A percentile compares a stretch with the other conserved stretches of the same genome.
phyloP scores from a whole-genome alignment of 306 rosid species.

The Gleditsia sinensis region DNA sequence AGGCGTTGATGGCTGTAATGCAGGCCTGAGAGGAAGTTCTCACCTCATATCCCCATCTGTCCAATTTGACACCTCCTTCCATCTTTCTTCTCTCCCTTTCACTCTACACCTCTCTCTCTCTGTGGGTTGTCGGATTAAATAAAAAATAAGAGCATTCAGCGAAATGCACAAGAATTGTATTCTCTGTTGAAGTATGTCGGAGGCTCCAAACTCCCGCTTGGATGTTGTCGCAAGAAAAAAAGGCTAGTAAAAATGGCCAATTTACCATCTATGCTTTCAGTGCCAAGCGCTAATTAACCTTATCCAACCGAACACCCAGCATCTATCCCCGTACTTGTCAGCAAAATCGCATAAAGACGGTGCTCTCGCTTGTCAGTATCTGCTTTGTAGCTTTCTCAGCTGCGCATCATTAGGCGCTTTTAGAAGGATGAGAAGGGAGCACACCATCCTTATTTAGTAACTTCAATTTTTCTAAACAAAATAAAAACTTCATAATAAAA shows the following conservation, averaged over 20 bases:
- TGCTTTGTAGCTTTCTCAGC: not conserved
- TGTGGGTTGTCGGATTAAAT: not conserved
- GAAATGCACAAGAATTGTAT: not conserved
- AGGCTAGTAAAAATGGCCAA: too few species aligned
- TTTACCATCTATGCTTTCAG: not conserved
- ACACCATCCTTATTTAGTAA: too few species aligned
- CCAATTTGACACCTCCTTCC: conserved; percentile 51
- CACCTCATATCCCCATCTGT: conserved; percentile 74
- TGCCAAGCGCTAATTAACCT: not conserved
- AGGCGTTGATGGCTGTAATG: conserved; percentile 71
- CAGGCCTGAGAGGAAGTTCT: conserved; percentile 72
- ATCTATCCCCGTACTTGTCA: too few species aligned
- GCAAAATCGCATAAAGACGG: not conserved
- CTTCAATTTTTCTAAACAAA: too few species aligned
- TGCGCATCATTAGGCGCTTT: not conserved
- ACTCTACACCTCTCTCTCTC: not conserved
- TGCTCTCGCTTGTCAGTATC: not conserved
- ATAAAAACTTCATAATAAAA: too few species aligned
- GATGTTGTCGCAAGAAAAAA: not conserved
- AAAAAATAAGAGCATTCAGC: not conserved
- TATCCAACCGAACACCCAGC: not conserved
- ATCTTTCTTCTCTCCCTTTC: conserved; percentile 33
- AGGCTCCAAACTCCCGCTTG: not conserved
- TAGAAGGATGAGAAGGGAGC: not conserved
- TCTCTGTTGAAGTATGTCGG: not conserved